Conservation (phyloP, 2,329 filamentous ascomycete genomes). For the Proliferodiscus dingleyae region DNA sequence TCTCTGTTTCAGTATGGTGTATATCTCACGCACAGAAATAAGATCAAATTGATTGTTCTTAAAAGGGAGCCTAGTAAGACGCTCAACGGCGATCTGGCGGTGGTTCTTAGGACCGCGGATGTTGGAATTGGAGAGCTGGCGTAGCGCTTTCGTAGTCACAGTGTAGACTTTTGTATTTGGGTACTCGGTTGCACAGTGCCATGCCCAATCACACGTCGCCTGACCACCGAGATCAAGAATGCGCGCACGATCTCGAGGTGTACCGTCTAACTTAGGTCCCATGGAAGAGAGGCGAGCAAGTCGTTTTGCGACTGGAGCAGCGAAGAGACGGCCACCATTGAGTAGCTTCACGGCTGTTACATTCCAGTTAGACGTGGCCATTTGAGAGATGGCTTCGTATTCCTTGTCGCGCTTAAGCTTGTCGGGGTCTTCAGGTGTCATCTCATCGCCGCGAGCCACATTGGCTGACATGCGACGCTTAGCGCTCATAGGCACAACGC, state of each 20-base stretch:
- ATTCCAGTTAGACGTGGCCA: slow-evolving; percentile 56
- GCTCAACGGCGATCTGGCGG: slow-evolving; percentile 71
- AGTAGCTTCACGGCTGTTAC: slow-evolving; percentile 56
- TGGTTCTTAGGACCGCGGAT: slow-evolving; percentile 85
- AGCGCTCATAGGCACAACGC: slow-evolving; percentile 60
- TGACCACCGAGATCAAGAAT: slow-evolving; percentile 87
- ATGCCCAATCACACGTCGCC: slow-evolving; percentile 87
- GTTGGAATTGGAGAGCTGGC: slow-evolving; percentile 66
- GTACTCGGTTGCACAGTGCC: slow-evolving; percentile 84
- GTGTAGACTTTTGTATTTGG: slow-evolving; percentile 85
- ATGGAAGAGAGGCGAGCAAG: slow-evolving; percentile 51
- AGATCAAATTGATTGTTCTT: slow-evolving; percentile 82
- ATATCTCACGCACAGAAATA: slow-evolving; percentile 81
- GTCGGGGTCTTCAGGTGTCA: slow-evolving; percentile 56
- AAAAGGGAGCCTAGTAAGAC: slow-evolving; percentile 79
- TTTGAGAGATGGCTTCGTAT: slow-evolving; percentile 71
- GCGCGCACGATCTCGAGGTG: slow-evolving; percentile 50
- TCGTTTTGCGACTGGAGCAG: slow-evolving; percentile 58
- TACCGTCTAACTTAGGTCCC: slow-evolving; percentile 39
- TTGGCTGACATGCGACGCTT: slow-evolving; percentile 69
- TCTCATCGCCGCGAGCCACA: slow-evolving; percentile 67
- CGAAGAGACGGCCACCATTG: slow-evolving; percentile 60
- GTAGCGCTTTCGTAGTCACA: slow-evolving; percentile 68
- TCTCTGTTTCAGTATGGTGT: slow-evolving; percentile 73
- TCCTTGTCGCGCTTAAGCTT: slow-evolving; percentile 69